Evolutionary conservation across 768 basidiomycete genomes (phyloP), one percentile per base, ranked within the genome.

Genomic region (Pisolithus albus): DNA sequence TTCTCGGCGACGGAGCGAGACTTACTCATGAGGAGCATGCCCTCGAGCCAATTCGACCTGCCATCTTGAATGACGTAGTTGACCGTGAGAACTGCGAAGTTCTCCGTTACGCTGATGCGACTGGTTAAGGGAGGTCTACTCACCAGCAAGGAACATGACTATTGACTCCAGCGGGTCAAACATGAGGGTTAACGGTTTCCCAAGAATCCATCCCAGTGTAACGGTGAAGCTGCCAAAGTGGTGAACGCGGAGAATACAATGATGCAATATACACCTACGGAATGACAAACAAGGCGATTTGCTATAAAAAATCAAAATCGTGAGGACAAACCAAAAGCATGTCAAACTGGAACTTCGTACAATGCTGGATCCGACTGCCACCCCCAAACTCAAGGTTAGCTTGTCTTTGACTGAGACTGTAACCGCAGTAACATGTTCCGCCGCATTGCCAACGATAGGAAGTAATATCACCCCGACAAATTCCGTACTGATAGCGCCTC

Each of bases 11-110:
- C 16, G 36, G 18, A 55, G 41, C 10, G 51, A 0, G 2, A 64
- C 72, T 45, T 56, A 79, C 84, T 81, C 51, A 90, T 79, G n/a
- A 91, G 75, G 51, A 90, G 82, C 59, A 83, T 67, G 21, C 90
- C 91, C 67, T 95, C 92, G n/a, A 96, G 74, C 83, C 92, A 96
- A 65, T 94, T 95, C 26, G 85, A 88, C 62, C 82, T 87, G 11
- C 92, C 92, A 58, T 96, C 94, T 46, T 82, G 78, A 5, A 94
- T 79, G 19, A 86, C 83, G 61, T 88, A 90, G 61, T 87, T 89
- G 67, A 95, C 89, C 4, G 88, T 88, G 57, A 90, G 71, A 13
- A 90, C 84, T 85, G 52, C 3, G 39, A n/a, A 2, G 32, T 53
- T 49, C 44, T 9, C 13, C 4, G 40, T 51, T 10, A 24, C 6